phyloP scores from a whole-genome alignment of 306 rosid species.

The Trifolium subterraneum region DNA sequence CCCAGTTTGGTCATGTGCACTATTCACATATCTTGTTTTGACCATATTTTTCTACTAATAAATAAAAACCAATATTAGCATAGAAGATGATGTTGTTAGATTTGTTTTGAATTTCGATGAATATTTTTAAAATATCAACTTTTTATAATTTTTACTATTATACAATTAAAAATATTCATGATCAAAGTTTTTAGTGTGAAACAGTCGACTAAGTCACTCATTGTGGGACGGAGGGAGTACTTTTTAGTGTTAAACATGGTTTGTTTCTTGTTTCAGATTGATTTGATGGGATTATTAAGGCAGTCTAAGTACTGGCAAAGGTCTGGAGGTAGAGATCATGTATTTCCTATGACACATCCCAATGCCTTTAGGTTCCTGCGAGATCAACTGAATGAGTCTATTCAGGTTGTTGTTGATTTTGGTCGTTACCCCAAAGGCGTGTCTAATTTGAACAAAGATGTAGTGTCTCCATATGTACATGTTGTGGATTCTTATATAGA shows the following conservation, averaged over 20 bases:
- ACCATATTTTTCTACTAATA: no score
- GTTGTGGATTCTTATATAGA: conserved; percentile 76
- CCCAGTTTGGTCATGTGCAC: no score
- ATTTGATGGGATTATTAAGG: conserved; percentile 59
- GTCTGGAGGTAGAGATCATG: conserved; percentile 89
- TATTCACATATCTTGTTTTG: no score
- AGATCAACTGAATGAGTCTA: conserved; percentile 69
- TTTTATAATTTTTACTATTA: no score
- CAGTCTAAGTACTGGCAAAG: conserved; percentile 82
- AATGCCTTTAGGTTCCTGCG: conserved; percentile 96
- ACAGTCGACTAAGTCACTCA: no score
- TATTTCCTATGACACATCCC: conserved; percentile 94
- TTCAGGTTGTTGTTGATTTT: conserved; percentile 96
- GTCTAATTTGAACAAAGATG: conserved; percentile 89
- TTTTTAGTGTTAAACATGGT: conserved; percentile 16
- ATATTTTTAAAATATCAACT: no score
- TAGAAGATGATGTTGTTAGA: no score
- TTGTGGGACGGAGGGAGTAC: neutral
- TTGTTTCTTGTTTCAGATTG: conserved; percentile 70
- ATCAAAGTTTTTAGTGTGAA: no score
- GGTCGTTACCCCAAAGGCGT: conserved; percentile 78
- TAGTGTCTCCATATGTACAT: conserved; percentile 90
- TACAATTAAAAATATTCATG: no score
- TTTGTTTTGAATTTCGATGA: no score
- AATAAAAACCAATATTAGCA: no score